Evolutionary conservation across 257 asterid genomes (phyloP).

Genomic region (Verbascum thapsus): DNA sequence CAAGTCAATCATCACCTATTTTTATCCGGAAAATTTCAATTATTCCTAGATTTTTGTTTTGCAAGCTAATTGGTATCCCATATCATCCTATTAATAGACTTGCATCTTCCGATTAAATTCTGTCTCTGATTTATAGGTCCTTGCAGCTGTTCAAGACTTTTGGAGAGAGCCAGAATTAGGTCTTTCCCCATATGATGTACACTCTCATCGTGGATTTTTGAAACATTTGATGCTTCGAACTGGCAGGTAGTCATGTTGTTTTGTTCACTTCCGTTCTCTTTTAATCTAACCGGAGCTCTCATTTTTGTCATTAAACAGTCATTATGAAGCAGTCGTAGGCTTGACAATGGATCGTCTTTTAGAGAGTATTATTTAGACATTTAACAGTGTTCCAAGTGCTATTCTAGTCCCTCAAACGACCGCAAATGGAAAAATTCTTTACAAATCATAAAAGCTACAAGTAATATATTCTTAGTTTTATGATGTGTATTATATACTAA

Average conservation of each 20-base stretch:
- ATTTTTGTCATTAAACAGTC: too few relatives aligned
- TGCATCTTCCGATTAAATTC: constrained; percentile 32
- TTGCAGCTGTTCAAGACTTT: constrained; percentile 80
- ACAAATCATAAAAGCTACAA: neutral
- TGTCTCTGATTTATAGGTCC: constrained; percentile 74
- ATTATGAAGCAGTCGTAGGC: too few relatives aligned
- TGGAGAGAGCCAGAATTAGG: constrained; percentile 76
- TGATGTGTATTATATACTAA: neutral
- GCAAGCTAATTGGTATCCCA: constrained; percentile 6
- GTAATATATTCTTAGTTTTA: neutral
- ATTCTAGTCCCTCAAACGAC: neutral
- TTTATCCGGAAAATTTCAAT: neutral
- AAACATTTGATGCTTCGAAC: constrained; percentile 93
- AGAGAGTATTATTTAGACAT: neutral
- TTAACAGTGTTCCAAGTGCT: neutral
- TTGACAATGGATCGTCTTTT: too few relatives aligned
- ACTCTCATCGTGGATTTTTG: constrained; percentile 84
- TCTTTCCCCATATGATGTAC: constrained; percentile 82
- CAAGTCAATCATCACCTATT: constrained; percentile 3
- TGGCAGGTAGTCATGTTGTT: constrained; percentile 66
- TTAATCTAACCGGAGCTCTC: neutral
- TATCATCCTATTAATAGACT: constrained; percentile 4
- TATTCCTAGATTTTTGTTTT: constrained; percentile 13
- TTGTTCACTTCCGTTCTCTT: constrained; percentile 14
- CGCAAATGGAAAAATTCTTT: neutral